Base-by-base conservation (phyloP, 2,329 filamentous ascomycete species). In the Dothidotthia symphoricarpi region DNA sequence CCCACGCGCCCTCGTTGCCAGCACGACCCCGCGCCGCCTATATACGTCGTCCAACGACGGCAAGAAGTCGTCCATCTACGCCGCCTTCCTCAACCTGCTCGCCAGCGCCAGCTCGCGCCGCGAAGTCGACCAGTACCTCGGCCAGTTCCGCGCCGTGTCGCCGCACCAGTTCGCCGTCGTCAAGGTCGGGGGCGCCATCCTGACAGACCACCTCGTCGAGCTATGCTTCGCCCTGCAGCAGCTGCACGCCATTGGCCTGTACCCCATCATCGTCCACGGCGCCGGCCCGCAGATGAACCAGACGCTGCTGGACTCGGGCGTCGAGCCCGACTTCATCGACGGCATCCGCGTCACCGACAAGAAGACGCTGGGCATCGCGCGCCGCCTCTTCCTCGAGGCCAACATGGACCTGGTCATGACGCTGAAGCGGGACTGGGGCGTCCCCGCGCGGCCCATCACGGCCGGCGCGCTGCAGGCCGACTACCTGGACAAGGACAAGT, bases 111-210 rank as follows among this genome's bases (percentile, higher is more conserved):
- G 89, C 47, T 95, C 89, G 48, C 95, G 94, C 78, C 79, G 91
- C 45, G 91, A 98, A 74, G 88, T 94, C 49, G 88, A 96, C 75
- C 91, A 97, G 70, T 97, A 97, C 70, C 83, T 97, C 43, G 93
- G 90, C 53, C 89, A 97, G 67, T 98, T 98, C 76, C 93, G 86
- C 55, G 95, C 90, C 24, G 90, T 96, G 46, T 93, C 89, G 29
- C 95, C 89, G 24, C 90, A 97, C 73, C 89, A 95, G 64, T 98
- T 97, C 68, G 91, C 90, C 53, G 91, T 98, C 32, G 95, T 98
- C 71, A 98, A 98, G 75, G 91, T 97, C 39, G 93, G 91, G 46
- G 93, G 91, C 47, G 93, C 91, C 48, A 96, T 97, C 60, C 79
- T 98, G 59, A 95, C 88, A 44, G 90, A 97, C 65, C 86, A 96